These are phyloP conservation scores for Geranomyces michiganensis DNA, from an alignment of 192 early-diverging fungal species.

Conservation along the genomic window DNA sequence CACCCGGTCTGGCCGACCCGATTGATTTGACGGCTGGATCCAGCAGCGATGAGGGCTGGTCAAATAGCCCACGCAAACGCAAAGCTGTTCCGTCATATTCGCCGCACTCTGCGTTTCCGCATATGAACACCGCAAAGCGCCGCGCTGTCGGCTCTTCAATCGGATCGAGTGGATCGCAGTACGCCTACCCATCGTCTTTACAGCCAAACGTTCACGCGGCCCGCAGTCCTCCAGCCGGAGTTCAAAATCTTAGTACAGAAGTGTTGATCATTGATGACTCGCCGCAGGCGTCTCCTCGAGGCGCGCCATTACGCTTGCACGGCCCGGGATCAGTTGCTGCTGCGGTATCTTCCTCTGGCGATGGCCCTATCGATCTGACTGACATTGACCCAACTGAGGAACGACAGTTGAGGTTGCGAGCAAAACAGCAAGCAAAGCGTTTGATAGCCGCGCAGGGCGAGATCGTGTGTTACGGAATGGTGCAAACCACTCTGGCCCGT, in stretches of 20 bases:
- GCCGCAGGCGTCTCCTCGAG: not conserved
- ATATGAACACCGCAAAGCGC: not conserved
- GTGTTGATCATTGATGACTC: constrained; percentile 1
- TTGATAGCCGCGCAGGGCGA: not conserved
- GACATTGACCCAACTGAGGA: constrained; percentile 36
- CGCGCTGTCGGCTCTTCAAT: not conserved
- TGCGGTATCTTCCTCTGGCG: not conserved
- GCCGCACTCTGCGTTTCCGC: not conserved
- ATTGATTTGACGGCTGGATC: constrained; percentile 8
- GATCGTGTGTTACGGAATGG: constrained; percentile 37
- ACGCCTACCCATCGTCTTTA: not conserved
- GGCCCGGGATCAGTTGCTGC: not conserved
- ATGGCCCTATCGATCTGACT: constrained; percentile 39
- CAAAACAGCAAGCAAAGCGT: not conserved
- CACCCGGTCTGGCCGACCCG: not conserved
- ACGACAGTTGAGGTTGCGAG: constrained; percentile 10
- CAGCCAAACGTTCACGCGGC: not conserved
- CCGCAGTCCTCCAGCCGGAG: not conserved
- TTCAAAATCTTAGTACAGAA: not conserved
- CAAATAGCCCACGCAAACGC: constrained; percentile 6
- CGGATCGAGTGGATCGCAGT: not conserved
- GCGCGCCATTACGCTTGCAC: not conserved
- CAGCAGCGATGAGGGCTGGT: not conserved
- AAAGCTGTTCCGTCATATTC: not conserved
- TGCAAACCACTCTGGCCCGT: constrained; percentile 10